phyloP scores from a whole-genome alignment of 768 basidiomycete species.

The Boletus speciosus region DNA sequence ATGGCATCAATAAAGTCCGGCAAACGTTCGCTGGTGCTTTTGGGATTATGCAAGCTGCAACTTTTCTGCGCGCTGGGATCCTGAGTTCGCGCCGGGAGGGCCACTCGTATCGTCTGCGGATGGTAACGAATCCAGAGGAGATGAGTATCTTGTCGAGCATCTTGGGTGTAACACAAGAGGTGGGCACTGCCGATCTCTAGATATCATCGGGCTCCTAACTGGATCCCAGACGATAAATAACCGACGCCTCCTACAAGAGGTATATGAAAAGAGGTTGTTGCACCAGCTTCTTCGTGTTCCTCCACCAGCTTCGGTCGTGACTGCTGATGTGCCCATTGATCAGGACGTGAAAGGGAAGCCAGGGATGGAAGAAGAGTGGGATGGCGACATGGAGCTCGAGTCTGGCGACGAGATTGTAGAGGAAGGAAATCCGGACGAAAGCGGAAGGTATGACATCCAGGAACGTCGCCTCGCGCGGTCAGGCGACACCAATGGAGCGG shows the following conservation, averaged over 20 bases:
- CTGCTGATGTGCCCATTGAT: slow-evolving; percentile 19
- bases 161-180: slow-evolving; percentile 83
- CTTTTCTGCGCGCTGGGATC: slow-evolving; percentile 62
- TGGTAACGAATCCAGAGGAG: slow-evolving; percentile 51
- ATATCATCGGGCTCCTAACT: slow-evolving; percentile 1
- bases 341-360: slow-evolving; percentile 4
- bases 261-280: slow-evolving; percentile 56
- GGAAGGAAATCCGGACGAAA: slow-evolving; percentile 42
- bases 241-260: slow-evolving; percentile 62
- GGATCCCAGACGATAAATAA: slow-evolving; percentile 64
- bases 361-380: slow-evolving; percentile 35
- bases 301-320: slow-evolving; percentile 15
- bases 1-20: slow-evolving; percentile 76
- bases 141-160: slow-evolving; percentile 78
- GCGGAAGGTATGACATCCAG: slow-evolving; percentile 55
- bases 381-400: slow-evolving; percentile 34
- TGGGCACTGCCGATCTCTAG: slow-evolving; percentile 29
- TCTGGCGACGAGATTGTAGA: slow-evolving; percentile 18
- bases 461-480: slow-evolving; percentile 44
- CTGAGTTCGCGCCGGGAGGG: slow-evolving; percentile 55
- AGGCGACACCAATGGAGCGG: slow-evolving; percentile 40
- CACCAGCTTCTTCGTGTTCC: slow-evolving; percentile 55
- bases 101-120: slow-evolving; percentile 42
- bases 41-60: slow-evolving; percentile 70
- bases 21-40: slow-evolving; percentile 81